Percentiles rank a stretch among this genome's conserved stretches.
phyloP scores from a whole-genome alignment of 768 basidiomycete genomes.

The Leccinellum luteum region DNA sequence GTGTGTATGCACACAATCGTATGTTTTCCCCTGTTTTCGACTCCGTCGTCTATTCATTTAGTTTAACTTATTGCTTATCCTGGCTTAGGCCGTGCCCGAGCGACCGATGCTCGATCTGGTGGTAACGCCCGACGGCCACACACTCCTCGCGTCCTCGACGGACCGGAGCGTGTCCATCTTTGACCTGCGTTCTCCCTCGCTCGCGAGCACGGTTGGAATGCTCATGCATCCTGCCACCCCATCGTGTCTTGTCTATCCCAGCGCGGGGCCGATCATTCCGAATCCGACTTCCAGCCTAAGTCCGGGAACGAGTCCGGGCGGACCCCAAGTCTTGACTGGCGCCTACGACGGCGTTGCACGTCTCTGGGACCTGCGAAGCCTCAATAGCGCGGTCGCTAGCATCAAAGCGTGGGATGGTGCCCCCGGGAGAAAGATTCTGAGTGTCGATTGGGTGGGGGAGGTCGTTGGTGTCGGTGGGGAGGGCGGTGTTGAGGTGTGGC shows the following conservation, averaged over 20 bases:
- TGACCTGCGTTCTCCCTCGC: conserved; percentile 53
- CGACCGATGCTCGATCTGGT: conserved; percentile 73
- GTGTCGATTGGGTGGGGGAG: conserved; percentile 56
- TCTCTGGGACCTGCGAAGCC: conserved; percentile 76
- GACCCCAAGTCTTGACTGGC: conserved; percentile 63
- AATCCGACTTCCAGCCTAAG: neutral
- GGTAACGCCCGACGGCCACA: conserved; percentile 40
- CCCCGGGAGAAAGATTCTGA: conserved; percentile 50
- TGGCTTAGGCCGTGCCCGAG: conserved; percentile 57
- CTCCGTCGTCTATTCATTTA: neutral
- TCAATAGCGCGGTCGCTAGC: conserved; percentile 58
- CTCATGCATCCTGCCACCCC: conserved; percentile 67
- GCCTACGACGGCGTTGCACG: conserved; percentile 77
- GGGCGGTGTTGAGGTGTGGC: conserved; percentile 65
- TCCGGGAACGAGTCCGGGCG: neutral
- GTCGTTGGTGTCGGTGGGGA: conserved; percentile 62
- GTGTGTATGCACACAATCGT: conserved; percentile 71
- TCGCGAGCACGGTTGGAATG: conserved; percentile 37
- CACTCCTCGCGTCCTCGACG: conserved; percentile 61
- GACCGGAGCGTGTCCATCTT: conserved; percentile 73
- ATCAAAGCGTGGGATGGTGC: conserved; percentile 58
- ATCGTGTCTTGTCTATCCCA: conserved; percentile 48
- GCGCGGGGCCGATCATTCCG: neutral
- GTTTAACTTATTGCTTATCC: neutral
- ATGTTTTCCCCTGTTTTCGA: neutral